phyloP scores from a whole-genome alignment of 1,139 yeast species.

The Pichia sp. region DNA sequence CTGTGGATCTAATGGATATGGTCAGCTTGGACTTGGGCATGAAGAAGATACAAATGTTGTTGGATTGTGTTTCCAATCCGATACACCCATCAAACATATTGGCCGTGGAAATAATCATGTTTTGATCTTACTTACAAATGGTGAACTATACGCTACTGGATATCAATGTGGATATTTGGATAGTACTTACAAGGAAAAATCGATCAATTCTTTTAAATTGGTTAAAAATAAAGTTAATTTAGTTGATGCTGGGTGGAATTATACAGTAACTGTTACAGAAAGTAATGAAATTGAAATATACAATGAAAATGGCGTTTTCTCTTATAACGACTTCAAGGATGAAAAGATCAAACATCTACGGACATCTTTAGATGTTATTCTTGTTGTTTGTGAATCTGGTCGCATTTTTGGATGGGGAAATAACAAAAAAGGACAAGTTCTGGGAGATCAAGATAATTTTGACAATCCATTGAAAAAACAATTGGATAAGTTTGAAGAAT shows the following conservation, averaged over 20 bases:
- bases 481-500: conserved; percentile 29
- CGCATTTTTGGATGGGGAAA: conserved; percentile 76
- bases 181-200: no score
- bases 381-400: conserved; percentile 34
- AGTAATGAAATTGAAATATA: neutral
- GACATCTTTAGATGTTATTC: conserved; percentile 53
- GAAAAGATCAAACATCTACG: neutral
- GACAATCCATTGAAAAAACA: conserved; percentile 10
- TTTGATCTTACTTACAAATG: conserved; percentile 47
- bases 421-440: conserved; percentile 70
- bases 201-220: neutral
- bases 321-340: neutral
- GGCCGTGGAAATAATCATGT: conserved; percentile 90
- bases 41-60: conserved; percentile 42
- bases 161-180: conserved; percentile 2
- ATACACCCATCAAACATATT: conserved; percentile 34
- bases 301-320: conserved; percentile 1
- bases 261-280: conserved; percentile 1
- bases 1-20: conserved; percentile 82
- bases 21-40: conserved; percentile 64
- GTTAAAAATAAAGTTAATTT: neutral
- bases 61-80: conserved; percentile 23
- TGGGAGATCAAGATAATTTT: no score
- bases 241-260: conserved; percentile 10
- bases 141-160: conserved; percentile 55